Conservation (phyloP, 2,329 filamentous ascomycete genomes). For the Sporothrix brunneoviolacea region DNA sequence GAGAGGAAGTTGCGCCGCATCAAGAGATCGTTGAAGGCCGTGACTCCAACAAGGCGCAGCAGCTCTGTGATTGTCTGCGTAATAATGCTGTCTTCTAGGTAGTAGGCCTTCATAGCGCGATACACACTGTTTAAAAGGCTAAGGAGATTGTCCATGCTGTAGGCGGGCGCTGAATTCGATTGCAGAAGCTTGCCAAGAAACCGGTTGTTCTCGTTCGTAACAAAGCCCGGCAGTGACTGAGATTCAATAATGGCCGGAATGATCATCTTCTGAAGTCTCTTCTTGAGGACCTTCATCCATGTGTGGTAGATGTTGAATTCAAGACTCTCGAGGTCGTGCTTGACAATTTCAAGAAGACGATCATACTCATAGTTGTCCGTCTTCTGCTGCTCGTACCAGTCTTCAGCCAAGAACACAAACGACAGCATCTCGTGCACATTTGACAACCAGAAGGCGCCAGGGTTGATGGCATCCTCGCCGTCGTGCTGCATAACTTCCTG, state of each 20-base stretch:
- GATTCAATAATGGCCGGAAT: constrained; percentile 99
- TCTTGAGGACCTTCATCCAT: constrained; percentile 99
- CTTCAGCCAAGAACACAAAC: constrained; percentile 96
- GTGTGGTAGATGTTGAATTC: constrained; percentile 99
- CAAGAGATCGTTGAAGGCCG: constrained; percentile 94
- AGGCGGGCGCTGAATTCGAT: constrained; percentile 84
- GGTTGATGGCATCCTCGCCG: constrained; percentile 93
- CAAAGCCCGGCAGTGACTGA: constrained; percentile 94
- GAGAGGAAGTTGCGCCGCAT: constrained; percentile 98
- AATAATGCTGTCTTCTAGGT: constrained; percentile 92
- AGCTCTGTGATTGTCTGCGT: constrained; percentile 93
- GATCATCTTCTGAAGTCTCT: constrained; percentile 99
- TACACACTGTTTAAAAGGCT: constrained; percentile 95
- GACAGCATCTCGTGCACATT: constrained; percentile 99
- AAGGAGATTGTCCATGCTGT: constrained; percentile 98
- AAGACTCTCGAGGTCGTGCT: constrained; percentile 94
- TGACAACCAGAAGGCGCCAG: constrained; percentile 96
- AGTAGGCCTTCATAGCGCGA: constrained; percentile 98
- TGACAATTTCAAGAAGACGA: constrained; percentile 93
- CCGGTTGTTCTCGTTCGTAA: constrained; percentile 96
- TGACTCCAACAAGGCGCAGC: constrained; percentile 86
- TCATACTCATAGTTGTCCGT: constrained; percentile 99
- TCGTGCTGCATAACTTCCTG: constrained; percentile 99
- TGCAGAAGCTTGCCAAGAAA: constrained; percentile 96
- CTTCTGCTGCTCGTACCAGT: constrained; percentile 99